Conservation (phyloP, 305 asterid species). For the Euphrasia arctica region DNA sequence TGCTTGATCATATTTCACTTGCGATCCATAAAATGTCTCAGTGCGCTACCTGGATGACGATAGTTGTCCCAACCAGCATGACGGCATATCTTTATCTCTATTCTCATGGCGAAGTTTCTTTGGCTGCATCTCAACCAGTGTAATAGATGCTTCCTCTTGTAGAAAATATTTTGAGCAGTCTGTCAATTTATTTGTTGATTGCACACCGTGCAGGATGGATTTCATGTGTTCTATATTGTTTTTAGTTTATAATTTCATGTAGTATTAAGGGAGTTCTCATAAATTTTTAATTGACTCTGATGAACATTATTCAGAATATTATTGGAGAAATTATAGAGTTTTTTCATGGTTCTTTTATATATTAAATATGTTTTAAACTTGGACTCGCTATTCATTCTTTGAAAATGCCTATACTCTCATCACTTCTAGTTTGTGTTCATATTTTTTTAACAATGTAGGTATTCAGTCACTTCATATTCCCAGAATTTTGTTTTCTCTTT, state of each 20-base stretch:
- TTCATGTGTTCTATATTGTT: background rate
- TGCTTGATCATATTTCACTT: constrained; percentile 24
- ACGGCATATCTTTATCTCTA: constrained; percentile 94
- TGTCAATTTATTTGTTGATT: constrained; percentile 21
- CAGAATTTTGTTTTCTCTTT: constrained; percentile 8
- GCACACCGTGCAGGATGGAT: background rate
- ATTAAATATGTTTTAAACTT: constrained; percentile 4
- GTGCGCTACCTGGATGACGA: constrained; percentile 99
- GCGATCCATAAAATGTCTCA: constrained; percentile 40
- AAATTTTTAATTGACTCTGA: constrained; percentile 4
- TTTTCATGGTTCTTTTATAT: constrained; percentile 1
- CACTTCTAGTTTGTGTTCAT: constrained; percentile 8
- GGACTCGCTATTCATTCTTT: constrained; percentile 13
- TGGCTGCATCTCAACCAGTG: constrained; percentile 99
- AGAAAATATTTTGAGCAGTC: constrained; percentile 18
- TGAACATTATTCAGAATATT: constrained; percentile 6
- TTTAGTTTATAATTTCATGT: constrained; percentile 4
- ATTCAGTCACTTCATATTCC: constrained; percentile 6
- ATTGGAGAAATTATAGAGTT: constrained; percentile 4
- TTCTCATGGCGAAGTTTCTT: constrained; percentile 94
- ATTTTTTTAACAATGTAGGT: constrained; percentile 10
- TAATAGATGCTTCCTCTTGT: constrained; percentile 93
- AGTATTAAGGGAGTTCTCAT: background rate
- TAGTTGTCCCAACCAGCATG: constrained; percentile 97
- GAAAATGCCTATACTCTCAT: constrained; percentile 18